Conservation (phyloP, 108 stramenopile species). For the Discostella pseudostelligera region DNA sequence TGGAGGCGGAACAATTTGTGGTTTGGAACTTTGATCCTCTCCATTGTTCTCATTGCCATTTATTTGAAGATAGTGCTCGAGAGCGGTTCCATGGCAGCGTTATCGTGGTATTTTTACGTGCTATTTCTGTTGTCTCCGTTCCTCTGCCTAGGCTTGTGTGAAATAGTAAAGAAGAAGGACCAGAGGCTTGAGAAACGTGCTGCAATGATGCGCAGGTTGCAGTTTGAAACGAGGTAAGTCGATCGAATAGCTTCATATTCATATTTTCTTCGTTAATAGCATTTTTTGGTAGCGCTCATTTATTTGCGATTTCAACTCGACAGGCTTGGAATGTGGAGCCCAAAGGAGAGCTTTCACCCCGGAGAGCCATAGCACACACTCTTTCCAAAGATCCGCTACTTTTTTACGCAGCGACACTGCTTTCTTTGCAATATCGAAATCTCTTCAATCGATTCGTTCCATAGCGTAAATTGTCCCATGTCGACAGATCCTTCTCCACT, state of each 20-base stretch:
- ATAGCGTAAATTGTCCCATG: constrained; percentile 37
- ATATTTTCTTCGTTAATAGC: neutral
- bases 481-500: constrained; percentile 26
- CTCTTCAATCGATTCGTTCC: constrained; percentile 34
- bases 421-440: constrained; percentile 20
- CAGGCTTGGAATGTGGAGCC: constrained; percentile 47
- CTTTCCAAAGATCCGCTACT: too few species aligned
- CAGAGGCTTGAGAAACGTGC: constrained; percentile 57
- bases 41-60: constrained; percentile 40
- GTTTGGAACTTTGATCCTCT: constrained; percentile 34
- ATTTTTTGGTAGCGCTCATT: neutral
- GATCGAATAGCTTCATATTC: neutral
- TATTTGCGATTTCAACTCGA: neutral
- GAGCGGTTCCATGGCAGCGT: constrained; percentile 29
- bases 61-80: constrained; percentile 49
- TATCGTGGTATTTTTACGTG: constrained; percentile 75
- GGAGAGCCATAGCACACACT: neutral
- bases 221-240: constrained; percentile 79
- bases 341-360: constrained; percentile 10
- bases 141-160: constrained; percentile 55
- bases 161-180: constrained; percentile 63
- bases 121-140: constrained; percentile 57
- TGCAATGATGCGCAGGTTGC: constrained; percentile 78
- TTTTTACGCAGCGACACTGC: too few species aligned
- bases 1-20: constrained; percentile 70